Evolutionary conservation across 2,329 filamentous ascomycete species (phyloP).

Genomic region (Cyclaneusma minus): DNA sequence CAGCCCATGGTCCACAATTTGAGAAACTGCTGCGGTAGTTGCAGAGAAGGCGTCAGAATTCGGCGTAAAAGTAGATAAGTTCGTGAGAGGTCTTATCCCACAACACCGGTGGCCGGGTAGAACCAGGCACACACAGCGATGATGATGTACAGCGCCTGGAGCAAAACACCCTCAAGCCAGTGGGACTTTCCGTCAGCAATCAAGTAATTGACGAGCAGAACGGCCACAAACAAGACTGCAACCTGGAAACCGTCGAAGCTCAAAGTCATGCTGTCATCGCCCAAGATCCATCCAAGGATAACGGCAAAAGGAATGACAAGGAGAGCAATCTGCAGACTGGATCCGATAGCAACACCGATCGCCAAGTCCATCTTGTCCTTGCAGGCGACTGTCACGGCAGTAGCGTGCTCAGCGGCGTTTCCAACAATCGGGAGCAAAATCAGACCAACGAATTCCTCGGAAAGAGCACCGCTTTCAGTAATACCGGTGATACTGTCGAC

Average conservation of each 20-base stretch:
- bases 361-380: conserved; percentile 70
- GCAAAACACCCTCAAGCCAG: conserved; percentile 62
- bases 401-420: conserved; percentile 70
- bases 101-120: conserved; percentile 20
- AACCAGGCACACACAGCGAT: conserved; percentile 40
- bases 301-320: conserved; percentile 70
- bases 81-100: conserved; percentile 17
- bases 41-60: no score
- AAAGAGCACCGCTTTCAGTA: conserved; percentile 54
- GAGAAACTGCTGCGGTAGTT: no score
- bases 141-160: conserved; percentile 63
- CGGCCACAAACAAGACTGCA: conserved; percentile 68
- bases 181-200: conserved; percentile 73
- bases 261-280: conserved; percentile 48
- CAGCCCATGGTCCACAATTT: no score
- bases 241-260: conserved; percentile 74
- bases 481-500: conserved; percentile 61
- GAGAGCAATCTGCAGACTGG: conserved; percentile 69
- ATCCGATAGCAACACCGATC: conserved; percentile 70
- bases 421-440: conserved; percentile 71
- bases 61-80: conserved; percentile 1
- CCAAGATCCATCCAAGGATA: conserved; percentile 64
- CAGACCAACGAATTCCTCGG: conserved; percentile 66
- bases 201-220: conserved; percentile 73
- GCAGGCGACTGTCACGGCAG: conserved; percentile 64